phyloP scores from a whole-genome alignment of 176 grass and related monocot species.

The Oryza glaberrima region DNA sequence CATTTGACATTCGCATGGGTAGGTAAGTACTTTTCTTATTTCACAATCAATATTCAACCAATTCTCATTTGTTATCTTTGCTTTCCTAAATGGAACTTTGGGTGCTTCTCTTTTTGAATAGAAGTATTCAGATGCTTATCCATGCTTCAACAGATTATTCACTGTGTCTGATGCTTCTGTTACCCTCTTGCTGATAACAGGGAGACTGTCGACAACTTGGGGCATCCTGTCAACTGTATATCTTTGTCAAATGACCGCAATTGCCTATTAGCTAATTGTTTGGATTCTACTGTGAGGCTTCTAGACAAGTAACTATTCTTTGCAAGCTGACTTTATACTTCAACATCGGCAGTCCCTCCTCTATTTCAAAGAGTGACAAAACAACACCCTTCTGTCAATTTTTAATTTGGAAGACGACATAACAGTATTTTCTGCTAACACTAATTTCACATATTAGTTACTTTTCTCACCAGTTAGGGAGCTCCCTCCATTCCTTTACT shows the following conservation, averaged over 20 bases:
- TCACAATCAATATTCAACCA: neutral
- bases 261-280: slow-evolving; percentile 87
- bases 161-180: slow-evolving; percentile 14
- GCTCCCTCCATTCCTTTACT: slow-evolving; percentile 4
- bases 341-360: neutral
- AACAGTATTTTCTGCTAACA: neutral
- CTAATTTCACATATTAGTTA: neutral
- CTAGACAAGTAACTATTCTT: slow-evolving; percentile 72
- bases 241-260: slow-evolving; percentile 93
- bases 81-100: neutral
- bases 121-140: neutral
- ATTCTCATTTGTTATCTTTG: neutral
- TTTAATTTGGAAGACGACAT: slow-evolving; percentile 21
- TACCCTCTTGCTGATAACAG: slow-evolving; percentile 48
- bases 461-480: neutral
- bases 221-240: slow-evolving; percentile 87
- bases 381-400: slow-evolving; percentile 10
- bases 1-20: slow-evolving; percentile 96
- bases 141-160: neutral
- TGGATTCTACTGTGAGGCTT: slow-evolving; percentile 89
- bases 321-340: slow-evolving; percentile 3
- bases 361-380: neutral
- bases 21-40: slow-evolving; percentile 54
- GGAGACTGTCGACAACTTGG: slow-evolving; percentile 82
- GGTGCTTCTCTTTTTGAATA: neutral